phyloP scores from a whole-genome alignment of 345 rosid species.

The Hibiscus syriacus region DNA sequence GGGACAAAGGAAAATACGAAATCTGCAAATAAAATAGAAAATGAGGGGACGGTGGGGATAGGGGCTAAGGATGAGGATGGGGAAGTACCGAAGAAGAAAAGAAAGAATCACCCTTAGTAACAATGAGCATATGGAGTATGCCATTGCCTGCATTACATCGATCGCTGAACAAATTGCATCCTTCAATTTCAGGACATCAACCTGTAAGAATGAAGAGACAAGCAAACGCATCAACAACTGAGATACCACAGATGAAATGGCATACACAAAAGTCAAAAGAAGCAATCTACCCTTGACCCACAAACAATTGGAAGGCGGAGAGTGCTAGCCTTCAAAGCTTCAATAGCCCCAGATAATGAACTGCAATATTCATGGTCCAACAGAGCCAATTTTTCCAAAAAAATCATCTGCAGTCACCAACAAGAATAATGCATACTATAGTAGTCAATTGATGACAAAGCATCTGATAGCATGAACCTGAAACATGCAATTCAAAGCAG shows the following conservation, averaged over 20 bases:
- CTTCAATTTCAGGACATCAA: no score
- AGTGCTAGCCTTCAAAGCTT: constrained; percentile 76
- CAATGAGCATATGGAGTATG: constrained; percentile 61
- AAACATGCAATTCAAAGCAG: no score
- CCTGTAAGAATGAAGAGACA: constrained; percentile 35
- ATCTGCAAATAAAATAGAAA: neutral
- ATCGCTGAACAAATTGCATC: constrained; percentile 79
- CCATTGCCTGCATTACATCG: constrained; percentile 91
- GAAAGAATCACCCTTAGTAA: constrained; percentile 44
- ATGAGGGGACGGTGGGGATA: neutral
- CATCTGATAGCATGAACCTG: neutral
- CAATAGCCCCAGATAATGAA: constrained; percentile 65
- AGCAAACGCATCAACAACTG: neutral
- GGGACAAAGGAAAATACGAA: neutral
- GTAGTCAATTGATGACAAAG: neutral
- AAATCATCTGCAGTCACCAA: constrained; percentile 40
- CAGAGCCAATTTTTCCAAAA: constrained; percentile 54
- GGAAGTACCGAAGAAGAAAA: neutral
- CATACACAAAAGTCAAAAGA: no score
- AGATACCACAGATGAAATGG: no score
- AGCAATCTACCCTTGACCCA: constrained; percentile 57
- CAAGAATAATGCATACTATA: neutral
- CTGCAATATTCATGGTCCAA: constrained; percentile 50
- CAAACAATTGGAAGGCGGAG: constrained; percentile 76
- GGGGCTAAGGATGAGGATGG: neutral